Percentiles rank a stretch among this genome's conserved stretches.
These are phyloP conservation scores for Mucor piriformis DNA, from an alignment of 371 early-diverging fungal species.

Conservation along the genomic window DNA sequence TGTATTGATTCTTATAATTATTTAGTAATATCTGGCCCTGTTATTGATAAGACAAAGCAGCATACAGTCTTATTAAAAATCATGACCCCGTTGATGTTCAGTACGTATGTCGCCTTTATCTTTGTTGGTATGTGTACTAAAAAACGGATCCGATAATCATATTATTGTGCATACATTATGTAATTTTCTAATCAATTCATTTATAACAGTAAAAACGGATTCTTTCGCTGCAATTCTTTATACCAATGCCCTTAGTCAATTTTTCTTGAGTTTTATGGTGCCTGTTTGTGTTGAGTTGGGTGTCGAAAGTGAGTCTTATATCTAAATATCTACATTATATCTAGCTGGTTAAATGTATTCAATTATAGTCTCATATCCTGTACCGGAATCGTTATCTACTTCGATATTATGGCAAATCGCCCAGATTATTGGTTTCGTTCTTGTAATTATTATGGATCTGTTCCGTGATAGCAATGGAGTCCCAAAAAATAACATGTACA, in stretches of 20 bases:
- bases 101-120: constrained; percentile 52
- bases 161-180: background rate
- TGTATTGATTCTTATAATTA: background rate
- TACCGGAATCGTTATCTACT: constrained; percentile 42
- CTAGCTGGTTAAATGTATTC: background rate
- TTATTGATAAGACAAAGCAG: constrained; percentile 58
- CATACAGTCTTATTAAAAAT: constrained; percentile 50
- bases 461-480: constrained; percentile 40
- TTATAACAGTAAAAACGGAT: constrained; percentile 38
- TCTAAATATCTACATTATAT: background rate
- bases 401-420: constrained; percentile 46
- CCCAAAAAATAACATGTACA: constrained; percentile 41
- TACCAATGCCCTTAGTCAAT: constrained; percentile 37
- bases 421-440: constrained; percentile 36
- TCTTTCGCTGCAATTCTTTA: constrained; percentile 44
- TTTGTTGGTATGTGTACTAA: constrained; percentile 45
- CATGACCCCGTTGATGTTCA: constrained; percentile 54
- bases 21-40: constrained; percentile 49
- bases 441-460: constrained; percentile 39
- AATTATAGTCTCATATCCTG: constrained; percentile 32
- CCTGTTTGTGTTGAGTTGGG: constrained; percentile 47
- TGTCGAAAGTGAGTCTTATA: constrained; percentile 38
- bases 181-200: background rate
- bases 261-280: constrained; percentile 45
- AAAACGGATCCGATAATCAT: background rate